These are phyloP conservation scores for Venturia nashicola DNA, from an alignment of 2,329 filamentous ascomycete genomes.

Conservation along the genomic window DNA sequence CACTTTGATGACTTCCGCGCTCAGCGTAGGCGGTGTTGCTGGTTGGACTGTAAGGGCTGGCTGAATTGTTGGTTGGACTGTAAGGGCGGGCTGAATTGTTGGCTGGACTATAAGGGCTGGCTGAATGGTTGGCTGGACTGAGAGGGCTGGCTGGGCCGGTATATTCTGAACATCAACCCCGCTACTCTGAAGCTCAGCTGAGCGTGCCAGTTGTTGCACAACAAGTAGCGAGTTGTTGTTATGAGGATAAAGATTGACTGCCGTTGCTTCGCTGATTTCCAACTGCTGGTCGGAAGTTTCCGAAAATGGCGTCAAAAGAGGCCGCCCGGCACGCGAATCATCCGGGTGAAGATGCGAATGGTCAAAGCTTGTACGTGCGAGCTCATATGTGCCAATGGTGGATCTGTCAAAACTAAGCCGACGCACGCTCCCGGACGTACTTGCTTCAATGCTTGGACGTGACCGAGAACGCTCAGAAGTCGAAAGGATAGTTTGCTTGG, in stretches of 20 bases:
- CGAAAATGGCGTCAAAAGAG: conserved; percentile 39
- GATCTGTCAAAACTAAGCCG: conserved; percentile 21
- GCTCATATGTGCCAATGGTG: conserved; percentile 18
- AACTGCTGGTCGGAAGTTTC: conserved; percentile 34
- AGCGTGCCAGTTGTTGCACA: conserved; percentile 38
- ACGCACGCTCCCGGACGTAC: conserved; percentile 15
- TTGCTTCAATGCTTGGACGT: conserved; percentile 16
- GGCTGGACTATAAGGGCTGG: conserved; percentile 11
- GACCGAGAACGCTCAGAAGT: not conserved
- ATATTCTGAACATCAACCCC: not conserved
- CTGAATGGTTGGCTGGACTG: conserved; percentile 11
- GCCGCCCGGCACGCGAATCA: conserved; percentile 24
- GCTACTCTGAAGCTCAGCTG: conserved; percentile 6
- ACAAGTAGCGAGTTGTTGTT: conserved; percentile 52
- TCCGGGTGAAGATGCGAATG: conserved; percentile 25
- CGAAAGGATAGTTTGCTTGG: not conserved
- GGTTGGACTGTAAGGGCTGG: conserved; percentile 11
- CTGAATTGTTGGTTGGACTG: conserved; percentile 11
- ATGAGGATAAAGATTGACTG: conserved; percentile 48
- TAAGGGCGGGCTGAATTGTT: conserved; percentile 10
- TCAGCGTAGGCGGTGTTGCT: conserved; percentile 11
- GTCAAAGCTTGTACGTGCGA: conserved; percentile 25
- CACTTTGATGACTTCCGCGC: conserved; percentile 19
- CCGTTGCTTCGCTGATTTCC: conserved; percentile 50
- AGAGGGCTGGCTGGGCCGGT: conserved; percentile 3